Evolutionary conservation across 2,329 filamentous ascomycete genomes (phyloP).

Genomic region (Beauveria pseudobassiana): DNA sequence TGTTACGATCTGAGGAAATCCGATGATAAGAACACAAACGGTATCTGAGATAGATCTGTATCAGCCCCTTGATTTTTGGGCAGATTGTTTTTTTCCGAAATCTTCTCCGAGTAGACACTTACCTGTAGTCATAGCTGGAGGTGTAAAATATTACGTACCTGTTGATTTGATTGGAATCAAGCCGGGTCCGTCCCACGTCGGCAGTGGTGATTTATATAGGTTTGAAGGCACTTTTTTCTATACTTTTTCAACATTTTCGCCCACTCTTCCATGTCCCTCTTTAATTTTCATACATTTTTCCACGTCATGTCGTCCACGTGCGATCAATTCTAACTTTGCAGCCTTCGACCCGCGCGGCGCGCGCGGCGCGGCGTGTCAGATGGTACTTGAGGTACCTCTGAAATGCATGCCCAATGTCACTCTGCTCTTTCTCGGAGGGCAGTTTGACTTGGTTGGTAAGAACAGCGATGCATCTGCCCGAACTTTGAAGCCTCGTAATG

Average conservation of each 20-base stretch:
- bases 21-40: neutral
- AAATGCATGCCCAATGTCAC: neutral
- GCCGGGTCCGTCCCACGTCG: neutral
- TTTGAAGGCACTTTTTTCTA: neutral
- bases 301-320: neutral
- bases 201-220: neutral
- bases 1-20: neutral
- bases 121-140: neutral
- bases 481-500: neutral
- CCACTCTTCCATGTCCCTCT: neutral
- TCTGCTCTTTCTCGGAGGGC: neutral
- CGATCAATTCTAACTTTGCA: neutral
- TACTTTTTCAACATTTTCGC: neutral
- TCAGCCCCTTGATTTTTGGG: neutral
- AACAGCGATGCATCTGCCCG: neutral
- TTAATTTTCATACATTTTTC: neutral
- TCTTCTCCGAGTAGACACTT: neutral
- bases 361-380: neutral
- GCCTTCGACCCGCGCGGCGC: neutral
- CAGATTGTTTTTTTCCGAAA: neutral
- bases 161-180: neutral
- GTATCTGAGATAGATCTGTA: neutral
- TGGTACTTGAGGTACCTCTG: neutral
- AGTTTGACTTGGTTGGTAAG: neutral
- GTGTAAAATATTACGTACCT: neutral